Base-by-base conservation (phyloP, 108 stramenopile genomes). In the Bacterosira constricta region DNA sequence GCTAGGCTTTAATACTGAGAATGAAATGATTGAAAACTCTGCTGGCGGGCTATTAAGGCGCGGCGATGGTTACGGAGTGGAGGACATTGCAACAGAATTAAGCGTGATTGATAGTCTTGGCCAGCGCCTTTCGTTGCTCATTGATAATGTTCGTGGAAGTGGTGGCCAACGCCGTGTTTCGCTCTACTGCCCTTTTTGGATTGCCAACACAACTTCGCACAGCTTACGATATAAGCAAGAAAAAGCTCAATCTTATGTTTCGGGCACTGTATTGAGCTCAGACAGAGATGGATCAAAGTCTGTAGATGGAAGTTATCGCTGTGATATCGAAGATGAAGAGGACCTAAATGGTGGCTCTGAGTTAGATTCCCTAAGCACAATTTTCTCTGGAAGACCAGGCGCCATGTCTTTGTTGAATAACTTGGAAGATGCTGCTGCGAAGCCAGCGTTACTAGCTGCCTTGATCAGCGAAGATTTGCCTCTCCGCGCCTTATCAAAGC, bases 121-220 rank as follows among this genome's bases (percentile, higher is more conserved):
- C 1, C 97, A 98, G 71, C 85, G 86, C 34, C 69, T 98, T 3
- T 84, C 70, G 13, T 66, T 98, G 32, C 69, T 72, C 21, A 81
- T 98, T 32, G 96, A 98, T 49, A 97, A 98, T 75, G 59, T 85
- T 17, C 79, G 87, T 20, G 96, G 97, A 9, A 90, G 93, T 57
- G 96, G 96, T 17, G 96, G 96, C 10, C 96, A 98, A 61, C 83
- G 96, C 11, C 86, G 83, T 27, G 86, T 97, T 15, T 73, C 82
- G 0, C 64, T 98, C 21, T 97, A 83, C 66, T 96, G 89, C 61
- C 97, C 97, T 6, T 96, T 89, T 60, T 98, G 97, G 95, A 90
- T 95, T 63, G 25, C 97, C 15, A 98, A 98, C 69, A 98, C 94
- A 8, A 96, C 97, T 2, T 86, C 90, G 62, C 95, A 96, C 64